Evolutionary conservation across 2,329 filamentous ascomycete genomes (phyloP).

Genomic region (Periconia macrospinosa): DNA sequence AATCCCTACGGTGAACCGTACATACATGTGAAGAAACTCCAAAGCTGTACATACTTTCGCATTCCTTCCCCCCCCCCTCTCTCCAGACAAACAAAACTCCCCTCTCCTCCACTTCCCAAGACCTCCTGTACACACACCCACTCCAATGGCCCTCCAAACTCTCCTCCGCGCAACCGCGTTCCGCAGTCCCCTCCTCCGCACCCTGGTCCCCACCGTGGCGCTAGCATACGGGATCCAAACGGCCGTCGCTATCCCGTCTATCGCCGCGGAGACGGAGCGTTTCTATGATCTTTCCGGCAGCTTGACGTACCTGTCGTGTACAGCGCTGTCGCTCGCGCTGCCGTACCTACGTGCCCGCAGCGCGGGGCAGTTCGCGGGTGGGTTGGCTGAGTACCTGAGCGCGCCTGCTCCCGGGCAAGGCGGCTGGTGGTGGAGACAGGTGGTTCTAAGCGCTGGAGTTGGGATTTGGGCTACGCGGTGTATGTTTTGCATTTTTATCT

Average conservation of each 20-base stretch:
- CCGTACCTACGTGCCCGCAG: conserved; percentile 60
- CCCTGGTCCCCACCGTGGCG: conserved; percentile 62
- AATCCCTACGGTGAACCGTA: not conserved
- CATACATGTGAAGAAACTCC: not conserved
- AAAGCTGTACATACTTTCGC: not conserved
- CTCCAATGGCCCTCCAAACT: conserved; percentile 44
- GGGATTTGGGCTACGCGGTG: conserved; percentile 64
- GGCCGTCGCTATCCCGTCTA: conserved; percentile 64
- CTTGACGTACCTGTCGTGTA: conserved; percentile 67
- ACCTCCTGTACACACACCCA: not conserved
- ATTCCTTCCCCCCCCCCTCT: not conserved
- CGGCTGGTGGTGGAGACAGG: conserved; percentile 63
- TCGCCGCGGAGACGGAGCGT: conserved; percentile 62
- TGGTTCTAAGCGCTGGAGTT: conserved; percentile 57
- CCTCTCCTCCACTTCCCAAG: not conserved
- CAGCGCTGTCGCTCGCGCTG: conserved; percentile 63
- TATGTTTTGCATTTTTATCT: conserved; percentile 41
- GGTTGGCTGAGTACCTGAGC: conserved; percentile 29
- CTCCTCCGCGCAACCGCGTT: conserved; percentile 65
- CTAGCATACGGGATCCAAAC: conserved; percentile 67
- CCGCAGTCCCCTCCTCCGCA: conserved; percentile 63
- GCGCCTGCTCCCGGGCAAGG: conserved; percentile 28
- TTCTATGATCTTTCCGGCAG: conserved; percentile 72
- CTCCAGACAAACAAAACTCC: not conserved
- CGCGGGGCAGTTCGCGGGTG: conserved; percentile 48